phyloP scores from a whole-genome alignment of 768 basidiomycete genomes.

The Trametes cinnabarina region DNA sequence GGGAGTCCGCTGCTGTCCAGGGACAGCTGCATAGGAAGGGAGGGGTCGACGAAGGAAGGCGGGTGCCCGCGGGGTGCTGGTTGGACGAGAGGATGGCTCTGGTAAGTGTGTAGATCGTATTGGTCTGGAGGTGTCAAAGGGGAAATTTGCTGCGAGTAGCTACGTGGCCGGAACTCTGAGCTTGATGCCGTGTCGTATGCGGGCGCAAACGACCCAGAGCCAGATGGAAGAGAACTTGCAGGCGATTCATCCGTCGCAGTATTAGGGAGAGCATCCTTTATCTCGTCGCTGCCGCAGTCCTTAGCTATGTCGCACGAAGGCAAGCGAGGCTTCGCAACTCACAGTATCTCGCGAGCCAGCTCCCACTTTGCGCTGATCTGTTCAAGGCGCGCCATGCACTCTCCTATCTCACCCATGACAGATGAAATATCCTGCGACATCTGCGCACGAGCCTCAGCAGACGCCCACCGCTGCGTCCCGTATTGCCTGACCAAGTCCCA shows the following conservation, averaged over 20 bases:
- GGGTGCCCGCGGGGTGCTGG: neutral
- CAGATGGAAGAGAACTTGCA: neutral
- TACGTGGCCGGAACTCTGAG: neutral
- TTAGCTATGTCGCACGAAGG: neutral
- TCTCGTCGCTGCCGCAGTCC: conserved; percentile 10
- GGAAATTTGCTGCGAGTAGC: conserved; percentile 1
- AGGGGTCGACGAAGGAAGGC: neutral
- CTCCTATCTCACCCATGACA: conserved; percentile 15
- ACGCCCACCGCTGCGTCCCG: conserved; percentile 2
- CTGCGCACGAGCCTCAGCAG: conserved; percentile 6
- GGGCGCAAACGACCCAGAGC: neutral
- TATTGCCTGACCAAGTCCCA: conserved; percentile 44
- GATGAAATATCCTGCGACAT: conserved; percentile 9
- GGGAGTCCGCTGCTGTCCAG: conserved; percentile 9
- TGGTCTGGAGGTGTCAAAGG: conserved; percentile 8
- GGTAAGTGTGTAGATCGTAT: neutral
- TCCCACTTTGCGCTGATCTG: conserved; percentile 21
- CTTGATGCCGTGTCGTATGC: neutral
- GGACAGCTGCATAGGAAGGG: conserved; percentile 1
- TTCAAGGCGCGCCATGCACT: conserved; percentile 18
- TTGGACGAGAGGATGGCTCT: neutral
- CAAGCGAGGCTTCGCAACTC: conserved; percentile 1
- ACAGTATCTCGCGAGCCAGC: conserved; percentile 22
- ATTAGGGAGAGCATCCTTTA: conserved; percentile 19
- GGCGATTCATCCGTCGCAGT: conserved; percentile 6